Base-by-base conservation (phyloP, 441 rosid species). In the Erodium trifolium region DNA sequence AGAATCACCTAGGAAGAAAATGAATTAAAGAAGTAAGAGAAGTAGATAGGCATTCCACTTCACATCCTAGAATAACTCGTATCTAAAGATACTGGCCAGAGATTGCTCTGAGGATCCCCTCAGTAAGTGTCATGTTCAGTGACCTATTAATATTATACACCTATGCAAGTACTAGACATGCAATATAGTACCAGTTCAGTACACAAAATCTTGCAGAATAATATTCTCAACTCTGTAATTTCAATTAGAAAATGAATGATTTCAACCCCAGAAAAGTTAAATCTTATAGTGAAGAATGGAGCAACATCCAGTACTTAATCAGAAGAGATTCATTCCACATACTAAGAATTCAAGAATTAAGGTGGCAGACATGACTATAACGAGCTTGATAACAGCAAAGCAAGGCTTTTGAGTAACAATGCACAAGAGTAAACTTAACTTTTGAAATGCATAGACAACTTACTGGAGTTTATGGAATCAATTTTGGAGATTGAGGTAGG, bases 1-100 rank as follows among this genome's bases (percentile, higher is more conserved):
- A 73, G 83, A 81, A 77, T 78, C 79, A 74, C 73, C 91, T 81
- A 73, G 57, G 55, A 51, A 70, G 65, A 70, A 68, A 23, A 65
- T 66, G 31, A 57, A 8, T 57, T 17, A 18, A 57, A 19, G 63
- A 57, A 57, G 31, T 18, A 17, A 16, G 62, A 55, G 62, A 16
- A 53, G 18, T 55, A 55, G 19, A 59, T 59, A 19, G 9, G 13
- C 4, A 17, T 59, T 59, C 4, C 17, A 19, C 63, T 18, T 57
- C 8, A 57, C 10, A 57, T 7, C 18, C 10, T 57, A 9, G 27
- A 5, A 57, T 17, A 6, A 57, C 63, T n/a, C 1, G 59, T 17
- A 57, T 6, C 19, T 14, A 57, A 16, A 57, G 63, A 57, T 18
- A 0, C 4, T 10, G 4, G 29, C 29, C 4, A 10, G 17, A 49